Base-by-base conservation (phyloP, 345 rosid species). In the Combretum micranthum region DNA sequence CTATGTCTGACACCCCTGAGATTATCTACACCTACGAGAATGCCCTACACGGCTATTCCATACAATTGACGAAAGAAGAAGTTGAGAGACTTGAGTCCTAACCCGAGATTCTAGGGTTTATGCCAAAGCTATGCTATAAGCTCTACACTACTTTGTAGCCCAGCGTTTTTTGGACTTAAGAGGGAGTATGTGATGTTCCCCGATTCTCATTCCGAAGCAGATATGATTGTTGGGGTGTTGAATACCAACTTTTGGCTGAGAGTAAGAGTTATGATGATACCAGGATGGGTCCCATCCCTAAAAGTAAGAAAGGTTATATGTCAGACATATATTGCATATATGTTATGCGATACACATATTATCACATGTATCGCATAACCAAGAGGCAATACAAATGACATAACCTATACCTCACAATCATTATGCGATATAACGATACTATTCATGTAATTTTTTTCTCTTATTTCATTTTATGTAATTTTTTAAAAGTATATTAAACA, bases 221-320 rank as follows among this genome's bases (percentile, higher is more conserved):
- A 77, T 32, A 79, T 82, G 18, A 52, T 84, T 15, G 56, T 84
- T 44, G 88, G n/a, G 10, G 69, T 84, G 52, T 63, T 82, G 14
- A 85, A 84, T 26, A 77, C 83, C n/a, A 85, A 87, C 0, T 76
- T 75, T 10, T 82, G 85, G 87, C 87, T 0, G 82, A 84, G 68
- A 72, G 75, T 42, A 69, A 64, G 68, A 80, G 85, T 67, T 84
- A 58, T 47, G 63, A 66, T 45, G 87, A 82, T 37, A 37, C 67
- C 2, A 85, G 85, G 8, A 61, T 77, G 16, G 83, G 77, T 44
- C 77, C 81, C 1, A 57, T 79, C 16, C 85, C 91, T n/a, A n/a
- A n/a, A n/a, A n/a, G n/a, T n/a, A n/a, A n/a, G n/a, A n/a, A n/a
- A n/a, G n/a, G n/a, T n/a, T n/a, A n/a, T n/a, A n/a, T n/a, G n/a